Conservation (phyloP, 164 flowering plant species). For the Aristolochia contorta region DNA sequence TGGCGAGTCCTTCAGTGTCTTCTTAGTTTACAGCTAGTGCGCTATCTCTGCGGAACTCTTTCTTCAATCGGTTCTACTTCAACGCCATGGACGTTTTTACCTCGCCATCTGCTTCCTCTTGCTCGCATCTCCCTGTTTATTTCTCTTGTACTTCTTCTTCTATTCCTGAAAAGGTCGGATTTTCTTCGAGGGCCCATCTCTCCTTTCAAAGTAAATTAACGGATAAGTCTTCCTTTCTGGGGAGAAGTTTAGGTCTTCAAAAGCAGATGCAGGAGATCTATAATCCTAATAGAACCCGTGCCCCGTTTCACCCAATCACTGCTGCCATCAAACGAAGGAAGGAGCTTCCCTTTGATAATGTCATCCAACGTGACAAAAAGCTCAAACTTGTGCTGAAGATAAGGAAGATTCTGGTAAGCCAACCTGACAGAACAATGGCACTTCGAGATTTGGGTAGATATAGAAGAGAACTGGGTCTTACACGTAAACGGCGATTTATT, state of each 20-base stretch:
- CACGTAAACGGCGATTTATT: conserved; percentile 52
- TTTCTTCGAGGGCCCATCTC: conserved; percentile 22
- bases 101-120: conserved; percentile 26
- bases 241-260: conserved; percentile 30
- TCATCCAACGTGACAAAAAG: conserved; percentile 87
- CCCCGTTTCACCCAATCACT: conserved; percentile 34
- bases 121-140: conserved; percentile 28
- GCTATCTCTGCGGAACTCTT: too few species aligned
- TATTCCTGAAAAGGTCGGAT: conserved; percentile 21
- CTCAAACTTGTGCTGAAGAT: conserved; percentile 75
- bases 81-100: conserved; percentile 1
- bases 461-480: conserved; percentile 59
- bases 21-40: too few species aligned
- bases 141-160: conserved; percentile 32
- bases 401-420: conserved; percentile 64
- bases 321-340: conserved; percentile 89
- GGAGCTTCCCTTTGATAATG: conserved; percentile 81
- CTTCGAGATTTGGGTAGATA: conserved; percentile 63
- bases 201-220: conserved; percentile 10
- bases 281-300: conserved; percentile 21
- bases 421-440: conserved; percentile 71
- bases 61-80: too few species aligned
- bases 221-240: conserved; percentile 38
- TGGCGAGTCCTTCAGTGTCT: too few species aligned
- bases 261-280: conserved; percentile 14